Evolutionary conservation across 2,329 filamentous ascomycete genomes (phyloP), one percentile per base, ranked within the genome.

Genomic region (Bisporella sp.): DNA sequence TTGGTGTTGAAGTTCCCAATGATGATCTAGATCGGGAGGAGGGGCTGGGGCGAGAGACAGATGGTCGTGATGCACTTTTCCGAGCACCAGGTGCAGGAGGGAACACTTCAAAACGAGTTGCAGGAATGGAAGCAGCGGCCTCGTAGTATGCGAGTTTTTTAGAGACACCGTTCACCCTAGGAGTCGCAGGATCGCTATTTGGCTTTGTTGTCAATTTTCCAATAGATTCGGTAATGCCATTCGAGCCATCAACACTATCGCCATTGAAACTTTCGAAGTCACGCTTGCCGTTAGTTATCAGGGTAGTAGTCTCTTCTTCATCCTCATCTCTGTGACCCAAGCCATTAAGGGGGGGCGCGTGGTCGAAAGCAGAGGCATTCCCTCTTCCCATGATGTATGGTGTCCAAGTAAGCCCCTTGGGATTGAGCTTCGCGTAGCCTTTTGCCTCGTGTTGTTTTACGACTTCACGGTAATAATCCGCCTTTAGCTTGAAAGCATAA

Each of bases 361-460:
- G 79, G 63, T 95, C 89, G 60, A 93, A 92, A 61, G 89, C 87
- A 4, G 85, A 85, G 35, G 86, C 81, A 58, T 87, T 91, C 66
- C 81, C 85, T 55, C 89, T 82, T 30, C 93, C 92, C 90, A 96
- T 97, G 41, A 97, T 84, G 66, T 96, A 99, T 0, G 93, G 93
- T 11, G 91, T 96, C 93, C 93, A 99, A 8, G 91, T 85, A 30
- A 99, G 76, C 13, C 83, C 83, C 42, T 85, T 82, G 0, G 87
- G 81, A 57, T 93, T 87, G 35, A 99, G 79, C 60, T 83, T 86
- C 28, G 96, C 87, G 59, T 96, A 95, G 7, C 85, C 84, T 64
- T 96, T 96, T 45, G 79, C 77, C 63, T 96, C 88, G 81, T 92
- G 96, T 57, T 92, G 93, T 32, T 81, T 79, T 53, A 96, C 87